Conservation (phyloP, 1,284 basidiomycete genomes). For the Xanthoconium separans region DNA sequence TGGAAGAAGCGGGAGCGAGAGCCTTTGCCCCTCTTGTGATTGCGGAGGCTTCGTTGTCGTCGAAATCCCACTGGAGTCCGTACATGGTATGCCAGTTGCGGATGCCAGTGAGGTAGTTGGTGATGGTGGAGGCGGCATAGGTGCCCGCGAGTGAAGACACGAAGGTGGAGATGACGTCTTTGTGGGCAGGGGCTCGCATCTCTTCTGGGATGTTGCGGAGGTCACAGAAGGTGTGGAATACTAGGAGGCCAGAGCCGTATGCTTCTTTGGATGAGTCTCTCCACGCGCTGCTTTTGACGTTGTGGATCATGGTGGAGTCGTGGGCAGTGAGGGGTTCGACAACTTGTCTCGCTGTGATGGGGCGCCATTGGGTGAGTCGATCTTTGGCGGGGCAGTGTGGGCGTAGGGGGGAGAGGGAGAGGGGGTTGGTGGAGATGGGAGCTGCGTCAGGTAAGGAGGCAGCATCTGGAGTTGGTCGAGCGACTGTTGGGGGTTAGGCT, state of each 20-base stretch:
- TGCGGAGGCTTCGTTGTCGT: background rate
- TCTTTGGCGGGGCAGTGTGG: slow-evolving; percentile 9
- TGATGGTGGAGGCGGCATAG: background rate
- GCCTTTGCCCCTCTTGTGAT: background rate
- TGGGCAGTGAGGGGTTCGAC: background rate
- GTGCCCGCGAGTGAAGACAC: background rate
- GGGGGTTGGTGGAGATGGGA: background rate
- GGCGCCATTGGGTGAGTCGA: background rate
- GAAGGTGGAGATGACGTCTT: background rate
- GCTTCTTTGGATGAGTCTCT: background rate
- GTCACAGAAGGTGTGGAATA: background rate
- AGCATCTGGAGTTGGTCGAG: too few relatives aligned
- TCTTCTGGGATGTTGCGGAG: background rate
- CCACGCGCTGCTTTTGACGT: background rate
- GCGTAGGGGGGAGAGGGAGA: background rate
- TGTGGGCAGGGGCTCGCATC: background rate
- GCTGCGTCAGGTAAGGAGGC: too few relatives aligned
- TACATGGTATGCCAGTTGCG: background rate
- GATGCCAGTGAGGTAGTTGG: background rate
- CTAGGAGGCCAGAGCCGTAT: background rate
- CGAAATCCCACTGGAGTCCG: background rate
- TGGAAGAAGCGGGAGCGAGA: background rate
- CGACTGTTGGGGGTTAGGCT: too few relatives aligned
- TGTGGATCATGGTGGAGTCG: background rate
- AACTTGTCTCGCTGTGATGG: background rate